Conservation (phyloP, 208 protist genomes). For the Leishmania aethiopica region DNA sequence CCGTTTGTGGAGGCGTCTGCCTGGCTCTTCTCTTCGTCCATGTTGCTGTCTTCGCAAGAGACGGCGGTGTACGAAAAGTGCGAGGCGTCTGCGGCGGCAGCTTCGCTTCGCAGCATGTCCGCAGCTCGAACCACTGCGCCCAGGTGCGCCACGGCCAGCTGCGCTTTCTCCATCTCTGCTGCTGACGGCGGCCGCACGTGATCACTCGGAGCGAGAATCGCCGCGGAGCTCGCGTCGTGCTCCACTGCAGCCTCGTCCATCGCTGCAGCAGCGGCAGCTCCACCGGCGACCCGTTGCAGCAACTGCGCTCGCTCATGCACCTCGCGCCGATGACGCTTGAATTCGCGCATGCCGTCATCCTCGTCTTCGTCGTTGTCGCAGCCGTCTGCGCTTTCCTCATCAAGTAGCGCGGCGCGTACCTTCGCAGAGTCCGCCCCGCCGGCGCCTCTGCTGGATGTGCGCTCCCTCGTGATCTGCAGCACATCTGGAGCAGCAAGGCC, state of each 20-base stretch:
- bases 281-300: background rate
- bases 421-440: background rate
- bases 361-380: constrained; percentile 35
- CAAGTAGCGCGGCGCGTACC: background rate
- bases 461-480: background rate
- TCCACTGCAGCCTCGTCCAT: background rate
- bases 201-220: background rate
- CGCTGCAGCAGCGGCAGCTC: background rate
- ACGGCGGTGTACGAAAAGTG: constrained; percentile 6
- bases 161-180: background rate
- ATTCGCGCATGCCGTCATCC: constrained; percentile 62
- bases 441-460: background rate
- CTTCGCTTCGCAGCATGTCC: constrained; percentile 25
- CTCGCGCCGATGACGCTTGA: constrained; percentile 48
- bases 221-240: background rate
- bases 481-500: background rate
- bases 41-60: constrained; percentile 1
- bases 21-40: background rate
- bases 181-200: background rate
- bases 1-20: background rate
- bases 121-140: constrained; percentile 27
- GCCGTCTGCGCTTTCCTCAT: constrained; percentile 14
- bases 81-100: constrained; percentile 1
- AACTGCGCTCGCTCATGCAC: constrained; percentile 23
- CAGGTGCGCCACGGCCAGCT: background rate